These are phyloP conservation scores for Fusarium verticillioides DNA, from an alignment of 2,329 filamentous ascomycete species.

Conservation along the genomic window DNA sequence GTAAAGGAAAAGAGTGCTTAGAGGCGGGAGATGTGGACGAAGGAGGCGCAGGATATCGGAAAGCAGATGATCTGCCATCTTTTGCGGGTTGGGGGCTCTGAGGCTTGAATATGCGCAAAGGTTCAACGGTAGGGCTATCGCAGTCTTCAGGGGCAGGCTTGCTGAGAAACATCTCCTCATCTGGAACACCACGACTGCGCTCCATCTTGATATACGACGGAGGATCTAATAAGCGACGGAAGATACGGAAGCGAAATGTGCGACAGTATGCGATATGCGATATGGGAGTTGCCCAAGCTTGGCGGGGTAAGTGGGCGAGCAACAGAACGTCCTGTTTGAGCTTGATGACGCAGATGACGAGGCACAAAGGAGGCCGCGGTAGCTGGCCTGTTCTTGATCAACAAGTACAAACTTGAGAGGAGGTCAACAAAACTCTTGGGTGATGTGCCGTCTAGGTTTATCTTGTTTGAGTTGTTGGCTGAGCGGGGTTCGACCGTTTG, in stretches of 20 bases:
- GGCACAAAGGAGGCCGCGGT: background rate
- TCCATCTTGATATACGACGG: conserved; percentile 54
- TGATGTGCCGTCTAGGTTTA: conserved; percentile 3
- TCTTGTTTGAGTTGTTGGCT: conserved; percentile 30
- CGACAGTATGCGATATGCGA: conserved; percentile 26
- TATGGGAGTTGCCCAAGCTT: conserved; percentile 20
- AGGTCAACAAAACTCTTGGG: background rate
- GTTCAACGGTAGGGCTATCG: conserved; percentile 83
- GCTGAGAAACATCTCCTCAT: conserved; percentile 86
- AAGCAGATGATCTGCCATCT: conserved; percentile 53
- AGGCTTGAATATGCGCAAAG: conserved; percentile 85
- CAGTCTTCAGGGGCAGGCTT: conserved; percentile 62
- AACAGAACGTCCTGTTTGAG: conserved; percentile 13
- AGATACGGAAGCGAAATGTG: background rate
- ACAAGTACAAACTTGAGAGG: conserved; percentile 5
- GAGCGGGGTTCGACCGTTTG: conserved; percentile 38
- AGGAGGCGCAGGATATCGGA: conserved; percentile 64
- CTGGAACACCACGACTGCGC: conserved; percentile 72
- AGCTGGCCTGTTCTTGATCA: conserved; percentile 17
- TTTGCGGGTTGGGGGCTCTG: conserved; percentile 69
- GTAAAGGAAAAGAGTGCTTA: conserved; percentile 71
- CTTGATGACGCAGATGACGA: conserved; percentile 13
- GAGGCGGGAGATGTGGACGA: conserved; percentile 53
- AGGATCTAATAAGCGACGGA: conserved; percentile 9
- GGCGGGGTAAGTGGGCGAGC: conserved; percentile 19